These are phyloP conservation scores for Pichia sp. DNA, from an alignment of 1,139 yeast species.

Conservation along the genomic window DNA sequence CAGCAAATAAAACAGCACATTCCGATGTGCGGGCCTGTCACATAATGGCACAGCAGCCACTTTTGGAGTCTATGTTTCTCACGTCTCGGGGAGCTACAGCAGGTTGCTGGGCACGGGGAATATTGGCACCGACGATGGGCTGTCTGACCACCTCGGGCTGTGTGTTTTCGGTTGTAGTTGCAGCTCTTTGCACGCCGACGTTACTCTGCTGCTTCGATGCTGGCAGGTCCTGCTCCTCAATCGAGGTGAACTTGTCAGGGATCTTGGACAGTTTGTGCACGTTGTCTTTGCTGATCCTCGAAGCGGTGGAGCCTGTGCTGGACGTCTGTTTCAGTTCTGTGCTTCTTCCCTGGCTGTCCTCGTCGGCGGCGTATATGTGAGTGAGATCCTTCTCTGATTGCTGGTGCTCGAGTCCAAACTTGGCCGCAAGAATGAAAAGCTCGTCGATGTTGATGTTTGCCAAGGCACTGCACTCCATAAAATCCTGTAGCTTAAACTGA, in stretches of 20 bases:
- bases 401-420: slow-evolving; percentile 21
- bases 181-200: too few relatives aligned
- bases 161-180: too few relatives aligned
- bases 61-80: background rate
- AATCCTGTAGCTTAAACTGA: slow-evolving; percentile 40
- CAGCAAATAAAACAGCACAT: background rate
- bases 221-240: slow-evolving; percentile 1
- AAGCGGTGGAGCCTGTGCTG: background rate
- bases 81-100: background rate
- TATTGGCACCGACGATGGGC: background rate
- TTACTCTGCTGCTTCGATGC: background rate
- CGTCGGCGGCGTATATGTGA: slow-evolving; percentile 14
- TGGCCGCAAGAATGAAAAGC: slow-evolving; percentile 45
- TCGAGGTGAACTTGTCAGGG: background rate
- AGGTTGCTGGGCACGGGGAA: background rate
- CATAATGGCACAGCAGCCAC: background rate
- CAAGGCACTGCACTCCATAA: slow-evolving; percentile 51
- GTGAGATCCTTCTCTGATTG: slow-evolving; percentile 16
- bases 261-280: background rate
- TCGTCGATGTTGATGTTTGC: slow-evolving; percentile 48
- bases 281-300: slow-evolving; percentile 1
- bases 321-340: slow-evolving; percentile 1
- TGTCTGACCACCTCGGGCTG: background rate
- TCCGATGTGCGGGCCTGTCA: too few relatives aligned
- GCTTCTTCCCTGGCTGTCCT: slow-evolving; percentile 3